Evolutionary conservation across 495 filamentous ascomycete species (phyloP), one percentile per base, ranked within the genome.

Genomic region (Hypoxylon subgilvum): DNA sequence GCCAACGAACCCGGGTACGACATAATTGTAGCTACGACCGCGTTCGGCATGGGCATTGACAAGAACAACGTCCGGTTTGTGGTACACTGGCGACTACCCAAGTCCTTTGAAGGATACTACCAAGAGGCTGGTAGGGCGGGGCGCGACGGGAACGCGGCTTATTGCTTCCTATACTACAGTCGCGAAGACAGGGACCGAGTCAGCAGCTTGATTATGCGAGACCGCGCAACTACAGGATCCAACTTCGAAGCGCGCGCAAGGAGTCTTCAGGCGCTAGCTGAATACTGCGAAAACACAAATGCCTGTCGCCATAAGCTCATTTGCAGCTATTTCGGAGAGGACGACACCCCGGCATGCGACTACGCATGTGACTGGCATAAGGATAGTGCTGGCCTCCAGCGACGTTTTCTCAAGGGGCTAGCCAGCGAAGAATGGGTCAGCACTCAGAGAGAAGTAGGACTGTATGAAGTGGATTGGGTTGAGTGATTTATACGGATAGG

Each of bases 31-130:
- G 93, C 93, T 4, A 97, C 93, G 0, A 97, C 91, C 2, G 93
- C 93, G 0, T 97, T 97, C 57, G 93, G 93, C 5, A 97, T 98
- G 93, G 93, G 93, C 3, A 97, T 98, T 62, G 92, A 97, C 66
- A 96, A 96, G 72, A 83, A 92, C 22, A 86, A 94, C 62, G 93
- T 97, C 12, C 84, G 92, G 2, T 96, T 96, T 64, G 91, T 97
- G 1, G 83, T 95, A 2, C 93, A 97, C 70, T 97, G 92, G 92
- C 87, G 88, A 46, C 76, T 96, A 12, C 90, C 92, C 8, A 94
- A 93, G 65, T 91, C 86, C 23, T 96, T 97, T 69, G 93, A 97
- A 70, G 91, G 92, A 2, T 96, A 90, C 57, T 96, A 96, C 57
- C 93, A 97, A 73, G 93, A 97, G 79, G 92, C 90, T 6, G 93